phyloP scores from a whole-genome alignment of 2,329 filamentous ascomycete species.

The Penicillium corylophilum region DNA sequence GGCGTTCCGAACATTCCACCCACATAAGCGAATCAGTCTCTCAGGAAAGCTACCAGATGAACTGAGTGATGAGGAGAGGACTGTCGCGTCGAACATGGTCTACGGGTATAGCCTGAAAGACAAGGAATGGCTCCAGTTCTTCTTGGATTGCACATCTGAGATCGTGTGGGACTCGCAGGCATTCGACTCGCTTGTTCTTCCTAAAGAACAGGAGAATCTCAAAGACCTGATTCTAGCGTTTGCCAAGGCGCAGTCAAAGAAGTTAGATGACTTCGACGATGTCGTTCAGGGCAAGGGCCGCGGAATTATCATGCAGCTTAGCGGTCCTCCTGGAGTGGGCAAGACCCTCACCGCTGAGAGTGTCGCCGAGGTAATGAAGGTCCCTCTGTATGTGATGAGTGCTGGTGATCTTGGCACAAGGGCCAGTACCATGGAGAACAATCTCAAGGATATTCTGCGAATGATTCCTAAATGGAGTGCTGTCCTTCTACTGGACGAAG shows the following conservation, averaged over 20 bases:
- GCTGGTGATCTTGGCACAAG: slow-evolving; percentile 50
- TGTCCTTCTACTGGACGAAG: slow-evolving; percentile 54
- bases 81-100: slow-evolving; percentile 44
- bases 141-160: slow-evolving; percentile 39
- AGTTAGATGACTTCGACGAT: slow-evolving; percentile 47
- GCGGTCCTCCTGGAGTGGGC: slow-evolving; percentile 54
- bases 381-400: slow-evolving; percentile 52
- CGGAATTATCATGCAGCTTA: slow-evolving; percentile 53
- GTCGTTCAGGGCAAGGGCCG: slow-evolving; percentile 54
- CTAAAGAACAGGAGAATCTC: slow-evolving; percentile 36
- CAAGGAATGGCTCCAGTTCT: slow-evolving; percentile 40
- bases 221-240: slow-evolving; percentile 52
- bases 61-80: slow-evolving; percentile 42
- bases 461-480: slow-evolving; percentile 54
- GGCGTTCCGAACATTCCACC: slow-evolving; percentile 51
- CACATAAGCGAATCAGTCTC: slow-evolving; percentile 35
- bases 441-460: slow-evolving; percentile 47
- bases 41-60: slow-evolving; percentile 17
- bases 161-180: slow-evolving; percentile 48
- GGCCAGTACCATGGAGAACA: slow-evolving; percentile 43
- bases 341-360: slow-evolving; percentile 55
- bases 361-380: slow-evolving; percentile 52
- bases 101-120: slow-evolving; percentile 51
- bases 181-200: slow-evolving; percentile 52
- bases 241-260: slow-evolving; percentile 43